phyloP scores from a whole-genome alignment of 169 alveolate genomes.

The Babesia caballi region DNA sequence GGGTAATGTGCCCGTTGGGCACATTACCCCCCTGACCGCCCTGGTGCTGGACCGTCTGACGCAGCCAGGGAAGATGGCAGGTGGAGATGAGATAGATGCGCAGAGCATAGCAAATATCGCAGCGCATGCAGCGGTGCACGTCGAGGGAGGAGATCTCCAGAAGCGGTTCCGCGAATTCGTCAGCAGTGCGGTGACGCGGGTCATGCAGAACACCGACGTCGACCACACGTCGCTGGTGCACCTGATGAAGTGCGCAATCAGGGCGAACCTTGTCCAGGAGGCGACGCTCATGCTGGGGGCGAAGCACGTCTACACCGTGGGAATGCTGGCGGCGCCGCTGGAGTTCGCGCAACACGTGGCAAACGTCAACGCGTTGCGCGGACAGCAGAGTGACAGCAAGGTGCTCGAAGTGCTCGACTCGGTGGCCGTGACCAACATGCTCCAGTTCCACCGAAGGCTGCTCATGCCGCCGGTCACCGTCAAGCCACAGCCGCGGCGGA shows the following conservation, averaged over 20 bases:
- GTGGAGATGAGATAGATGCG: not conserved
- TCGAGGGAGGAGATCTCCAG: not conserved
- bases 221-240: conserved; percentile 8
- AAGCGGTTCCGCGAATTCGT: not conserved
- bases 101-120: conserved; percentile 8
- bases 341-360: conserved; percentile 11
- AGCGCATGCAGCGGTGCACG: conserved; percentile 1
- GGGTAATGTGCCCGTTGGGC: not conserved
- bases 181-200: not conserved
- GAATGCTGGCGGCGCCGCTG: conserved; percentile 11
- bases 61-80: not conserved
- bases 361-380: not conserved
- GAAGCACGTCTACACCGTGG: not conserved
- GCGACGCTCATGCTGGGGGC: conserved; percentile 13
- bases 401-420: not conserved
- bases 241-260: conserved; percentile 13
- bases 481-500: conserved; percentile 15
- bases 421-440: conserved; percentile 11
- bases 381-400: not conserved
- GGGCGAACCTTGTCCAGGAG: not conserved
- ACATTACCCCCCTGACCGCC: not conserved
- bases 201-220: conserved; percentile 7
- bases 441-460: not conserved
- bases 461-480: conserved; percentile 17
- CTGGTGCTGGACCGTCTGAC: not conserved